Conservation (phyloP, 306 rosid species). For the Cajanus cajan region DNA sequence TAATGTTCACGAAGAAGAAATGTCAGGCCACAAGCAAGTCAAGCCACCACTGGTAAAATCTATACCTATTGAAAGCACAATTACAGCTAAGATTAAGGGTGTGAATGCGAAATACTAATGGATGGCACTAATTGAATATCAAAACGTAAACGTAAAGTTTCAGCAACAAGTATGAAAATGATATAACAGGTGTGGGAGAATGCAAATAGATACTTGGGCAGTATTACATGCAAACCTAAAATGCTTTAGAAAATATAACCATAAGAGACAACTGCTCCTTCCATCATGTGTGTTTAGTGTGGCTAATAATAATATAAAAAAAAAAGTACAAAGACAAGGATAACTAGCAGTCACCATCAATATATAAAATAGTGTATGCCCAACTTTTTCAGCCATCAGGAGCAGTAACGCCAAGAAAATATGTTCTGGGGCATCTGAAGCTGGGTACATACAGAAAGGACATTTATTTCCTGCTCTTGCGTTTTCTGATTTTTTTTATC, state of each 20-base stretch:
- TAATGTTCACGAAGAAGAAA: slow-evolving; percentile 23
- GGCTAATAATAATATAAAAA: too few relatives aligned
- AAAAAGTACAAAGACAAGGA: background rate
- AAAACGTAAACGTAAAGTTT: background rate
- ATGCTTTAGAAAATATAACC: background rate
- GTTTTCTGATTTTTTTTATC: background rate
- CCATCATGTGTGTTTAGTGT: background rate
- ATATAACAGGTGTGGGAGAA: background rate
- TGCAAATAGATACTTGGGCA: background rate
- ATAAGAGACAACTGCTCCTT: background rate
- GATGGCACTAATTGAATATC: background rate
- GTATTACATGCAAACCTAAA: background rate
- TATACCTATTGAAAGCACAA: background rate
- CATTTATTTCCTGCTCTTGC: background rate
- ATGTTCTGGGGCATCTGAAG: background rate
- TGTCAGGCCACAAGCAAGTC: slow-evolving; percentile 32
- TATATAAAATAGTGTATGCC: background rate
- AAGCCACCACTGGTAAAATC: background rate
- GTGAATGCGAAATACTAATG: background rate
- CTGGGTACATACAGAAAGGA: slow-evolving; percentile 2
- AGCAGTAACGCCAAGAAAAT: slow-evolving; percentile 12
- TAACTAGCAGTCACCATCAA: background rate
- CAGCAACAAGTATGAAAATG: background rate
- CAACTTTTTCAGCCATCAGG: background rate
- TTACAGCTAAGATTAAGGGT: slow-evolving; percentile 5